Evolutionary conservation across 106 monocot genomes (phyloP), one percentile per base, ranked within the genome.

Genomic region (Amphibolis antarctica): DNA sequence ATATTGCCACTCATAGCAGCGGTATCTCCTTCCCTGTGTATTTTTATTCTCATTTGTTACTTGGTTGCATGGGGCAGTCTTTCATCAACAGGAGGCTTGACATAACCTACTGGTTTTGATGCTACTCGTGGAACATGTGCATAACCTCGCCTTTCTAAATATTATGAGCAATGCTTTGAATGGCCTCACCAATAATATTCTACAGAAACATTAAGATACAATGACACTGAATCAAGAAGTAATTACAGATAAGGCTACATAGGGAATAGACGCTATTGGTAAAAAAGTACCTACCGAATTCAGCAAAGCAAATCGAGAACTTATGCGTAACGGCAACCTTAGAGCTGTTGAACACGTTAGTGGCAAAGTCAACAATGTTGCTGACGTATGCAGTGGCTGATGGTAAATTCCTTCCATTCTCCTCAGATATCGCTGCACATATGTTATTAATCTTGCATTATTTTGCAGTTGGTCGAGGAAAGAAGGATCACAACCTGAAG

Each of bases 251-350:
- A n/a, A n/a, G n/a, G n/a, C n/a, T n/a, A n/a, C n/a, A n/a, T n/a
- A n/a, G n/a, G n/a, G n/a, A n/a, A n/a, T n/a, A n/a, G n/a, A n/a
- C n/a, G n/a, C n/a, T n/a, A n/a, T n/a, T n/a, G n/a, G n/a, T n/a
- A n/a, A n/a, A n/a, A n/a, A n/a, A n/a, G n/a, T n/a, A n/a, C n/a
- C 77, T 47, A 75, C 89, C 45, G 86, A 89, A 63, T 94, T 94
- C 69, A 89, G 89, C 84, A 79, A 94, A 67, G 89, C 89, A 89
- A 86, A 86, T 46, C 86, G 89, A 4, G 80, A 86, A 36, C 83
- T 89, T 53, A n/a, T n/a, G n/a, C n/a, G n/a, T n/a, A n/a, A n/a
- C n/a, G n/a, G n/a, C n/a, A n/a, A n/a, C n/a, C n/a, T 69, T 79
- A 9, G 74, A 82, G 25, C 53, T 86, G 23, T 69, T 94, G 81